These are phyloP conservation scores for Megacollybia marginata DNA, from an alignment of 768 basidiomycete species.

Conservation along the genomic window DNA sequence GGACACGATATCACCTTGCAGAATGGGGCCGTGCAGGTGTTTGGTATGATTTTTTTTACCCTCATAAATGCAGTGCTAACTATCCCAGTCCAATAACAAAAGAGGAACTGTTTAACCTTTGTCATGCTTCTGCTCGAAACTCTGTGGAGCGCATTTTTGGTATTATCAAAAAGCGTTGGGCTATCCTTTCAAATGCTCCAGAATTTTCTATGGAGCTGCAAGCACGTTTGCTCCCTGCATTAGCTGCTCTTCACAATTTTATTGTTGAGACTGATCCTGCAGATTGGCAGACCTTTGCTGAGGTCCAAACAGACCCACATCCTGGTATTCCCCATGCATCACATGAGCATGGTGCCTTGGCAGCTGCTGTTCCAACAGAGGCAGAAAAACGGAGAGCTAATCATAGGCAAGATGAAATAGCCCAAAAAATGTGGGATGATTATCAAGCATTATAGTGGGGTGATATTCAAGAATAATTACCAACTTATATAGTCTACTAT, in stretches of 20 bases:
- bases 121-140: conserved; percentile 16
- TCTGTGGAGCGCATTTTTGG: conserved; percentile 17
- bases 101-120: conserved; percentile 15
- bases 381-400: too few relatives aligned
- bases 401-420: too few relatives aligned
- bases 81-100: conserved; percentile 8
- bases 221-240: conserved; percentile 10
- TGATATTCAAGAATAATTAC: too few relatives aligned
- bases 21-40: conserved; percentile 10
- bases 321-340: too few relatives aligned
- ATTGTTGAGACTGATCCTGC: conserved; percentile 13
- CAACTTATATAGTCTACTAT: too few relatives aligned
- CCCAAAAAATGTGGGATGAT: too few relatives aligned
- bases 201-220: conserved; percentile 14
- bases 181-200: conserved; percentile 8
- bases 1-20: too few relatives aligned
- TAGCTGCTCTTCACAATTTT: conserved; percentile 19
- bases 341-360: too few relatives aligned
- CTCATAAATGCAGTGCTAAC: not conserved
- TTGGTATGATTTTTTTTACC: not conserved
- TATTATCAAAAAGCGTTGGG: conserved; percentile 13
- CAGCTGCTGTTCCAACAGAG: too few relatives aligned
- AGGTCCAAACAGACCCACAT: too few relatives aligned
- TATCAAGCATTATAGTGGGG: too few relatives aligned
- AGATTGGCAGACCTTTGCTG: too few relatives aligned